A percentile compares a stretch with the other conserved stretches of the same genome.
phyloP scores from a whole-genome alignment of 176 grass and related monocot genomes.

The bread wheat (Triticum aestivum) region IWGSC_CS_RefSeq_v2.1 NC_057797.1:691786906-691787405 shows the following conservation, averaged over 20 bases:
- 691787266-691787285: not conserved
- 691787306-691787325: not conserved
- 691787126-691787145: conserved; percentile 76
- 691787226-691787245: not conserved
- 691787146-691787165: conserved; percentile 79
- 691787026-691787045: conserved; percentile 15
- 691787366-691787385: not conserved
- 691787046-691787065: not conserved
- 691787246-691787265: not conserved
- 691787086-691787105: conserved; percentile 90
- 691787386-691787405: not conserved
- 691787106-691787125: conserved; percentile 95
- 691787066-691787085: conserved; percentile 13
- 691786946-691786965: conserved; percentile 62
- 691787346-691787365: not conserved
- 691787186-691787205: not conserved
- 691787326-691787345: not conserved
- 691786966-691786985: conserved; percentile 82
- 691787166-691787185: not conserved
- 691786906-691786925: not conserved
- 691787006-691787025: conserved; percentile 9
- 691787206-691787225: not conserved
- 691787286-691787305: not conserved
- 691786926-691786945: conserved; percentile 68
- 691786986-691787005: conserved; percentile 78